Conservation (phyloP, 495 filamentous ascomycete species). For the Hypomontagnella submonticulosa region DNA sequence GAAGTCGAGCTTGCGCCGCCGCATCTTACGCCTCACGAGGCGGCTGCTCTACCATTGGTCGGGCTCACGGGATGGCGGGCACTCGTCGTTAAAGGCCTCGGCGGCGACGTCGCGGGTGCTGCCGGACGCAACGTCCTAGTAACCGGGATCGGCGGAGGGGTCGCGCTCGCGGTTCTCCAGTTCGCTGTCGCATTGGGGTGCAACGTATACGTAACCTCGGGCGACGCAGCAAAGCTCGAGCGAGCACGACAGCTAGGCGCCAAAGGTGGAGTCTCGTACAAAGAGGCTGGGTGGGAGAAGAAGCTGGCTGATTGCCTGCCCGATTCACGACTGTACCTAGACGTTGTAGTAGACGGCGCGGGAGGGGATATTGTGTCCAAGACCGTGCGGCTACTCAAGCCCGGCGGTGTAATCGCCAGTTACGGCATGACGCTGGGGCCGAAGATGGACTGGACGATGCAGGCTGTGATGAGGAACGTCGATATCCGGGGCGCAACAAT, state of each 20-base stretch:
- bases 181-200: slow-evolving; percentile 74
- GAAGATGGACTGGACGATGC: slow-evolving; percentile 76
- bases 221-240: slow-evolving; percentile 71
- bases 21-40: slow-evolving; percentile 76
- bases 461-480: slow-evolving; percentile 78
- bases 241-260: slow-evolving; percentile 73
- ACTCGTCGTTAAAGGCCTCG: slow-evolving; percentile 73
- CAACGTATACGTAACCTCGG: slow-evolving; percentile 76
- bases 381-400: slow-evolving; percentile 66
- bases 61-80: slow-evolving; percentile 92
- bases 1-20: slow-evolving; percentile 80
- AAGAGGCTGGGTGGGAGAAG: slow-evolving; percentile 74
- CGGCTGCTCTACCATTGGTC: slow-evolving; percentile 81
- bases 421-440: slow-evolving; percentile 85
- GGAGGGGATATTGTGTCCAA: slow-evolving; percentile 76
- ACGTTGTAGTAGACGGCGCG: slow-evolving; percentile 80
- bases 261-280: slow-evolving; percentile 75
- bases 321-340: slow-evolving; percentile 66
- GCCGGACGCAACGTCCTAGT: slow-evolving; percentile 72
- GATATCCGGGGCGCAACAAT: slow-evolving; percentile 78
- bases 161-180: slow-evolving; percentile 74
- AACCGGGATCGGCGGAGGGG: slow-evolving; percentile 84
- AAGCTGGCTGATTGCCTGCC: slow-evolving; percentile 69
- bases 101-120: slow-evolving; percentile 72
- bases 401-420: slow-evolving; percentile 72